Conservation (phyloP, 768 basidiomycete species). For the Serpula lacrymans region DNA sequence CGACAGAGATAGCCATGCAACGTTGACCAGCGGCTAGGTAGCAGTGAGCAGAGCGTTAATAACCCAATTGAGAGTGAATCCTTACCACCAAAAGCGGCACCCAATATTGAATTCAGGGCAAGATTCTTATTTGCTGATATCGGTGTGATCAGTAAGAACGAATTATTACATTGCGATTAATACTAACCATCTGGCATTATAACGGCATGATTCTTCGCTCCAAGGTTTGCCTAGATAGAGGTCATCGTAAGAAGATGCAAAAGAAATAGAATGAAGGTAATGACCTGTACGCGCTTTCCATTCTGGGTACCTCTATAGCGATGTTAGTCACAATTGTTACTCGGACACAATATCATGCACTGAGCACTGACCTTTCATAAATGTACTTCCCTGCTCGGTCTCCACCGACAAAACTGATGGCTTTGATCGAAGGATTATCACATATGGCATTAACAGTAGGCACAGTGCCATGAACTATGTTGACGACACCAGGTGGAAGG, state of each 20-base stretch:
- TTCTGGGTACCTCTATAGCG: slow-evolving; percentile 66
- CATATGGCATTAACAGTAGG: slow-evolving; percentile 93
- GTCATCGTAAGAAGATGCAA: slow-evolving; percentile 1
- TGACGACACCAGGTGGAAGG: slow-evolving; percentile 84
- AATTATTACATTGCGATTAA: neutral
- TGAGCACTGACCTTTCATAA: slow-evolving; percentile 62
- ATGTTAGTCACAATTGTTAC: slow-evolving; percentile 7
- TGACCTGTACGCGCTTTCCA: slow-evolving; percentile 84
- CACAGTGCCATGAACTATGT: slow-evolving; percentile 87
- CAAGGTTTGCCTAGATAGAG: slow-evolving; percentile 61
- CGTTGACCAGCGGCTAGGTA: slow-evolving; percentile 88
- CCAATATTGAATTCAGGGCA: slow-evolving; percentile 86
- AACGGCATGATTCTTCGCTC: slow-evolving; percentile 96
- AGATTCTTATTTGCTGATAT: slow-evolving; percentile 83
- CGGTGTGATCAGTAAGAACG: slow-evolving; percentile 1
- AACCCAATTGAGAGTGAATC: slow-evolving; percentile 12
- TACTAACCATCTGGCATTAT: slow-evolving; percentile 87
- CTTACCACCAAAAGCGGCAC: slow-evolving; percentile 89
- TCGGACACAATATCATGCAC: slow-evolving; percentile 4
- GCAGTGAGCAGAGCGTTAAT: slow-evolving; percentile 5
- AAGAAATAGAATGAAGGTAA: slow-evolving; percentile 31
- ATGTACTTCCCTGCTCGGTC: slow-evolving; percentile 93
- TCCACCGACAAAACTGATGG: slow-evolving; percentile 95
- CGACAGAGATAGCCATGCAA: slow-evolving; percentile 95
- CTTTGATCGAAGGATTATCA: slow-evolving; percentile 86